Conservation (phyloP, 768 basidiomycete species). For the Termitomyces sp. region DNA sequence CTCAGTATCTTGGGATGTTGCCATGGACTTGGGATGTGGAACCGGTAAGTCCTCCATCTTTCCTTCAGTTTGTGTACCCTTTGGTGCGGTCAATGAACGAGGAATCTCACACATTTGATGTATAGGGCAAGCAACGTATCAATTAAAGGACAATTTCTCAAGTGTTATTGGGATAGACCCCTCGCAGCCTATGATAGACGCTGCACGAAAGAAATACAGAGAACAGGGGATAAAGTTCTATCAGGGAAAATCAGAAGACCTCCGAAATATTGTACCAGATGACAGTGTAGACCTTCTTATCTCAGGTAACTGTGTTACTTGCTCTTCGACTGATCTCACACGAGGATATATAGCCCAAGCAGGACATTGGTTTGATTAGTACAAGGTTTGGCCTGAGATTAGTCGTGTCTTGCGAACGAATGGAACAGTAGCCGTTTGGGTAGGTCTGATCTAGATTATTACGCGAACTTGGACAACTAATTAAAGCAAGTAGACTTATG, state of each 20-base stretch:
- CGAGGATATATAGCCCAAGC: conserved; percentile 54
- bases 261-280: conserved; percentile 36
- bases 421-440: conserved; percentile 75
- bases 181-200: conserved; percentile 61
- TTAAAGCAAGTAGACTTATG: conserved; percentile 41
- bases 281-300: conserved; percentile 61
- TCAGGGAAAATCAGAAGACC: conserved; percentile 47
- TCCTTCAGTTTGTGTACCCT: background rate
- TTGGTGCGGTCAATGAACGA: background rate
- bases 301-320: conserved; percentile 35
- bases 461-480: background rate
- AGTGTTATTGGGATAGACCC: conserved; percentile 75
- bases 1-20: conserved; percentile 42
- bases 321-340: background rate
- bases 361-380: conserved; percentile 80
- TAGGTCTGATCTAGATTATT: conserved; percentile 18
- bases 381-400: conserved; percentile 64
- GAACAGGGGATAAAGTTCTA: conserved; percentile 21
- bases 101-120: background rate
- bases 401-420: conserved; percentile 52
- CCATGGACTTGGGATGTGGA: conserved; percentile 79
- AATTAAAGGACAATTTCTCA: conserved; percentile 45
- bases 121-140: conserved; percentile 66
- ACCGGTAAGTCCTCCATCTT: conserved; percentile 46
- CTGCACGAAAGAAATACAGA: conserved; percentile 31